These are phyloP conservation scores for Raddia guianensis DNA, from an alignment of 176 grass and related monocot species.

Conservation along the genomic window DNA sequence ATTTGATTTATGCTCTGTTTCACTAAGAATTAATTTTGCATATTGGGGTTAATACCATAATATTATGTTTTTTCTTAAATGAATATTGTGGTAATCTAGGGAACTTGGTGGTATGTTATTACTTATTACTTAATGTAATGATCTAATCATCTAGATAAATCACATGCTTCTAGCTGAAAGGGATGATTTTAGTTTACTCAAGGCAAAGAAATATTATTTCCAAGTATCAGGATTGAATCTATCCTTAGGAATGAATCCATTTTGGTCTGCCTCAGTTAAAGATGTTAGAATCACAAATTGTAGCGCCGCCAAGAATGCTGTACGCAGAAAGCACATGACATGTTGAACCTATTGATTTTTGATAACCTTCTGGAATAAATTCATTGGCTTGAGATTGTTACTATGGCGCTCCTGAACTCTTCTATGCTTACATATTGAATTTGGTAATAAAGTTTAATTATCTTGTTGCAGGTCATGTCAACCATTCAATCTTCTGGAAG, in stretches of 20 bases:
- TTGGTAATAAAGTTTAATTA: conserved; percentile 15
- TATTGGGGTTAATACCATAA: not conserved
- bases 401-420: conserved; percentile 1
- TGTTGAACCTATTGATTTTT: conserved; percentile 14
- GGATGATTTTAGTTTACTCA: not conserved
- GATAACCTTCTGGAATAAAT: not conserved
- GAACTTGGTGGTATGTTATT: not conserved
- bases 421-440: not conserved
- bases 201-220: not conserved
- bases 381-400: not conserved
- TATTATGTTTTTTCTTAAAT: not conserved
- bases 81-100: not conserved
- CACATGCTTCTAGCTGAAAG: not conserved
- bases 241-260: conserved; percentile 9
- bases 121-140: too few species aligned
- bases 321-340: not conserved
- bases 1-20: not conserved
- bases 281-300: not conserved
- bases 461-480: conserved; percentile 81
- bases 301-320: not conserved
- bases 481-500: conserved; percentile 99
- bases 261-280: not conserved
- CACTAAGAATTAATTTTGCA: not conserved
- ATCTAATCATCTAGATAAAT: not conserved
- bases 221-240: too few species aligned